Percentiles rank a stretch among this genome's conserved stretches.
These are phyloP conservation scores for Piper longum DNA, from an alignment of 164 flowering plant genomes.

Conservation along the genomic window DNA sequence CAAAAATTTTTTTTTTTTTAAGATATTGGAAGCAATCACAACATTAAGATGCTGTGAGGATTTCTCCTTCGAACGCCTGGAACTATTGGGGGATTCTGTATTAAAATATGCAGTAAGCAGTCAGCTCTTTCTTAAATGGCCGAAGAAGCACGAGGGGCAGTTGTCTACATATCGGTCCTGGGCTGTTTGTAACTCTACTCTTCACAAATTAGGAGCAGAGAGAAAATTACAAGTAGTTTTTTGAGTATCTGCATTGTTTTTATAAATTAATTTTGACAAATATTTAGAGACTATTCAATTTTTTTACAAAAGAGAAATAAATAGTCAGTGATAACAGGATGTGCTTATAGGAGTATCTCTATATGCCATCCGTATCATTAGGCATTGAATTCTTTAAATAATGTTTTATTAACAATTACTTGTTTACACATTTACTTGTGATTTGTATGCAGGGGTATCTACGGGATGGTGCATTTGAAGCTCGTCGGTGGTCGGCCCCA, in stretches of 20 bases:
- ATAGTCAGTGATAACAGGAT: too few relatives aligned
- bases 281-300: too few relatives aligned
- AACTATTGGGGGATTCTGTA: constrained; percentile 91
- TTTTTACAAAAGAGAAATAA: too few relatives aligned
- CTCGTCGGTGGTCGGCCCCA: constrained; percentile 90
- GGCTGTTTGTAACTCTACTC: constrained; percentile 57
- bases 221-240: constrained; percentile 53
- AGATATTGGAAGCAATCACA: constrained; percentile 91
- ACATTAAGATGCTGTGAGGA: constrained; percentile 63
- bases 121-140: constrained; percentile 60
- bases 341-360: too few relatives aligned
- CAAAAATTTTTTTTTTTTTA: constrained; percentile 4
- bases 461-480: constrained; percentile 75
- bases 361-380: not conserved
- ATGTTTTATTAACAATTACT: not conserved
- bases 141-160: constrained; percentile 73
- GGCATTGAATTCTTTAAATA: not conserved
- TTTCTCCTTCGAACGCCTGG: constrained; percentile 90
- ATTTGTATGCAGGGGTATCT: constrained; percentile 45
- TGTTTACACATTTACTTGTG: not conserved
- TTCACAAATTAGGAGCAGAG: constrained; percentile 55
- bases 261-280: too few relatives aligned
- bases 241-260: not conserved
- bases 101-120: constrained; percentile 79
- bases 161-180: constrained; percentile 33